Evolutionary conservation across 345 rosid species (phyloP), one percentile per base, ranked within the genome.

Genomic region (Microthlaspi erraticum): DNA sequence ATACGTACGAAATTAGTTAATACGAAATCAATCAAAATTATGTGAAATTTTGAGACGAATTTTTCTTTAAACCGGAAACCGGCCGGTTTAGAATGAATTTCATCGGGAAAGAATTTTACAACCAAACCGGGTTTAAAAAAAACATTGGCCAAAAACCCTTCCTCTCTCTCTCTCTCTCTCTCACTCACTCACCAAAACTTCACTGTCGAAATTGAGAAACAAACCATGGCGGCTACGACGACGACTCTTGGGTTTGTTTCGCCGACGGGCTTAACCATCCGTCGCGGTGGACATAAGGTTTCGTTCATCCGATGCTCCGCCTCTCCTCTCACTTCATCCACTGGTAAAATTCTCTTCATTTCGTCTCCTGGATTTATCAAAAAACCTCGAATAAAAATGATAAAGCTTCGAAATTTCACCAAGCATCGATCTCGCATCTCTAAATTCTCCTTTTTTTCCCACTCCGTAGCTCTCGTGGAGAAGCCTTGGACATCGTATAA

Each of bases 401-500:
- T 63, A 23, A 54, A 64, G 34, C 9, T 54, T 64, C 23, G 23
- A 45, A 12, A 1, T 8, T n/a, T 37, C 29, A 26, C 7, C 13
- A 14, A 16, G 31, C 10, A 45, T 45, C 36, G 37, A 53, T 29
- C 36, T 53, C 50, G 34, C 7, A 2, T 8, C 49, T 43, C 16
- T 16, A 32, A 26, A 26, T 26, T 26, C 29, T 1, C 4, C 29
- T 2, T 26, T 26, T 26, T 26, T 26, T 1, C 11, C 7, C 1
- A 14, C 53, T 32, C 34, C 17, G 7, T 64, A 74, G 78, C 61
- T 66, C 55, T 83, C 58, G 84, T 39, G 45, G 97, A 88, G 71
- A 90, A 89, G 59, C 98, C 97, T 4, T 94, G 99, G 98, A 94
- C 74, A 58, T 73, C 83, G 6, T 81, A 91, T 26, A 80, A 92